Evolutionary conservation across 2,329 filamentous ascomycete species (phyloP).

Genomic region (Laburnicola sp.): DNA sequence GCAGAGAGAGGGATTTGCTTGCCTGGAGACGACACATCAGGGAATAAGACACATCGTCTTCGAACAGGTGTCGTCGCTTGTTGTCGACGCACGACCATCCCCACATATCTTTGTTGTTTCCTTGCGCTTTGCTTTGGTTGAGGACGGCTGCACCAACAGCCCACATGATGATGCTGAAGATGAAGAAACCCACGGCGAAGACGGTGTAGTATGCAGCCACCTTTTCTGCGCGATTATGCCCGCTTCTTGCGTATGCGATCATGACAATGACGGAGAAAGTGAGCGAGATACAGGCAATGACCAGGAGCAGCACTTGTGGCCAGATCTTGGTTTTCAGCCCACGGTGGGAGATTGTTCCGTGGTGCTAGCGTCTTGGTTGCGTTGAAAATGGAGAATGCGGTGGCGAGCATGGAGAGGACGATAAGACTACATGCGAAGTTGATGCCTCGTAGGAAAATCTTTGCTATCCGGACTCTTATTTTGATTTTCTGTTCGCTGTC

Average conservation of each 20-base stretch:
- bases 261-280: slow-evolving; percentile 78
- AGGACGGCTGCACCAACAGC: slow-evolving; percentile 80
- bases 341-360: slow-evolving; percentile 80
- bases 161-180: slow-evolving; percentile 93
- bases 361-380: slow-evolving; percentile 74
- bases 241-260: slow-evolving; percentile 82
- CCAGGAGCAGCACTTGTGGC: slow-evolving; percentile 85
- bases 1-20: slow-evolving; percentile 34
- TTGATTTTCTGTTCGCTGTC: slow-evolving; percentile 77
- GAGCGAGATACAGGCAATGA: slow-evolving; percentile 79
- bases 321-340: slow-evolving; percentile 79
- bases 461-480: slow-evolving; percentile 85
- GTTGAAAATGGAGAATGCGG: slow-evolving; percentile 92
- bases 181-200: slow-evolving; percentile 91
- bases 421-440: slow-evolving; percentile 98
- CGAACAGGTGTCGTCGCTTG: slow-evolving; percentile 73
- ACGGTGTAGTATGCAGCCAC: slow-evolving; percentile 93
- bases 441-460: slow-evolving; percentile 90
- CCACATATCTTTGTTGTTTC: slow-evolving; percentile 87
- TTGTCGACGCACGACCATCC: slow-evolving; percentile 97
- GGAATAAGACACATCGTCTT: slow-evolving; percentile 80
- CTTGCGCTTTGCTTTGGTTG: slow-evolving; percentile 74
- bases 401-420: slow-evolving; percentile 83
- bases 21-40: slow-evolving; percentile 88
- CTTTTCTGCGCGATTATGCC: slow-evolving; percentile 87